Conservation (phyloP, 2,329 filamentous ascomycete species). For the Colletotrichum aenigma region DNA sequence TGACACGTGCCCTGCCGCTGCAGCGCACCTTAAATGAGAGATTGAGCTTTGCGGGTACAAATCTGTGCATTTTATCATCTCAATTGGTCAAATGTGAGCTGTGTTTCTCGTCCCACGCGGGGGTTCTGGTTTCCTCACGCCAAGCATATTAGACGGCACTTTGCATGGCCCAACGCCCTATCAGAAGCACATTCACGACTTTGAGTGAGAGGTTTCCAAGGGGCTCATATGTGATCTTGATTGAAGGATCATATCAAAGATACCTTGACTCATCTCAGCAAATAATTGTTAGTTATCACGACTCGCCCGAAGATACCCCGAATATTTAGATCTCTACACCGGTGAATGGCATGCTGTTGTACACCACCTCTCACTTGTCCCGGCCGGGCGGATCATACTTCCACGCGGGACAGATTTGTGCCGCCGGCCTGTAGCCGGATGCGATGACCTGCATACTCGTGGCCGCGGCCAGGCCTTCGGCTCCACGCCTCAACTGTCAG, state of each 20-base stretch:
- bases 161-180: not conserved
- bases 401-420: not conserved
- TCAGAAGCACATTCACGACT: not conserved
- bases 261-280: not conserved
- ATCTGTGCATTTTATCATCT: accelerated
- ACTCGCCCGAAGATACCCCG: not conserved
- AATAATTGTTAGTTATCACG: not conserved
- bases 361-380: not conserved
- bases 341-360: not conserved
- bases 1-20: accelerated
- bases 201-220: not conserved
- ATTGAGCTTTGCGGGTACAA: accelerated
- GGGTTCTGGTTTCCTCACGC: not conserved
- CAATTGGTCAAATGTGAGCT: not conserved
- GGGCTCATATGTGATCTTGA: not conserved
- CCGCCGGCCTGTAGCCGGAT: not conserved
- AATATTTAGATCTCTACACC: not conserved
- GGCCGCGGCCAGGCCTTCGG: slow-evolving; percentile 1
- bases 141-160: not conserved
- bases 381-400: not conserved
- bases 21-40: accelerated
- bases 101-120: not conserved
- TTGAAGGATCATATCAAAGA: not conserved
- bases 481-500: not conserved
- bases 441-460: not conserved